Evolutionary conservation across 2,329 filamentous ascomycete genomes (phyloP), one percentile per base, ranked within the genome.

Genomic region (Pseudocercospora fuligena): DNA sequence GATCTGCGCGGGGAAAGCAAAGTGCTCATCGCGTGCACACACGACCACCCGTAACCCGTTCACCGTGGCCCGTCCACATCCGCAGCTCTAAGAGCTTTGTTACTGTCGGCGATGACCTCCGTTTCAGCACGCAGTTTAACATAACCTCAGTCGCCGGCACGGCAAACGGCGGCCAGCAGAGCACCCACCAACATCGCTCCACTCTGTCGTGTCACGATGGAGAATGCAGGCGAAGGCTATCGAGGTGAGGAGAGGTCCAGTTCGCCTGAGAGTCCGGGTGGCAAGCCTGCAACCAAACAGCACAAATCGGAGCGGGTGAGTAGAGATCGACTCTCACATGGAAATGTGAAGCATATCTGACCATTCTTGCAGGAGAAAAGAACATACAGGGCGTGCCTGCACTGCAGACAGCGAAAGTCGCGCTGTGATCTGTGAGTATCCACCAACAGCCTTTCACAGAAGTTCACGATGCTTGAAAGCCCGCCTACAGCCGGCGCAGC

Each of bases 321-420:
- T 14, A 8, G 33, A 33, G 19, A 5, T 31, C 49, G 14, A 5
- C 47, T 12, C 9, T 12, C 40, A 16, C 1, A 16, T 16, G 40
- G 21, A 47, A 8, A 47, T 16, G 19, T 21, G 16, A 25, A 9
- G 23, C 47, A 56, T 16, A 23, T 71, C 70, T 8, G 73, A 77
- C 31, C 3, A 16, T 16, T 9, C 3, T 25, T 11, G 66, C 73
- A 74, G 14, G 75, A 77, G 43, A 77, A 77, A 65, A 70, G 75
- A 21, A 77, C 75, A 11, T 76, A 77, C 68, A 64, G 75, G 11
- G 75, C 75, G 7, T 77, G 75, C 64, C 63, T 77, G 36, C 75
- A 77, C 61, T 76, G 75, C 63, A 68, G 75, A 53, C 74, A 76
- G 67, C 65, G 75, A n/a, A 77, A 77, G 66, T 73, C 72, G n/a